These are phyloP conservation scores for Aspergillus sp. DNA, from an alignment of 2,329 filamentous ascomycete genomes.

Conservation along the genomic window DNA sequence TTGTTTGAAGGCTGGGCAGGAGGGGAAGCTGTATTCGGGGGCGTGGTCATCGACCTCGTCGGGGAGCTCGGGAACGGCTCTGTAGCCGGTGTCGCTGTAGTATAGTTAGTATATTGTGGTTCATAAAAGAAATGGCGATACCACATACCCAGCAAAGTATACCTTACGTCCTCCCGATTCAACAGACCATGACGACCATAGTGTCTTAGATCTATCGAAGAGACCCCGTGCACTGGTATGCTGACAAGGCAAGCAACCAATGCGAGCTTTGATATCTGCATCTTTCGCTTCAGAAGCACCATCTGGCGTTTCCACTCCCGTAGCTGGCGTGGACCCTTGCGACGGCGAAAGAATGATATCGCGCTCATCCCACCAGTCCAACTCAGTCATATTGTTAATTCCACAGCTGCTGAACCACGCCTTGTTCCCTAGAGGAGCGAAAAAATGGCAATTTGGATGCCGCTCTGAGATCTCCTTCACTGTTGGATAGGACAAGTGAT, in stretches of 20 bases:
- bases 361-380: conserved; percentile 91
- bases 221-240: conserved; percentile 65
- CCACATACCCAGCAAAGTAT: conserved; percentile 63
- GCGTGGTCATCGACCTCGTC: conserved; percentile 64
- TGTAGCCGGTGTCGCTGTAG: conserved; percentile 79
- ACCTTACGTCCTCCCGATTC: conserved; percentile 67
- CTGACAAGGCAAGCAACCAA: conserved; percentile 78
- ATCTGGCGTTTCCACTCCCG: conserved; percentile 21
- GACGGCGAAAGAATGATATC: conserved; percentile 58
- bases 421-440: conserved; percentile 76
- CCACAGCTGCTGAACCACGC: conserved; percentile 70
- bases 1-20: conserved; percentile 76
- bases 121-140: conserved; percentile 1
- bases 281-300: conserved; percentile 15
- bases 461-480: conserved; percentile 62
- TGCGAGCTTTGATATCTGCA: conserved; percentile 57
- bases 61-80: conserved; percentile 62
- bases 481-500: conserved; percentile 75
- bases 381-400: conserved; percentile 70
- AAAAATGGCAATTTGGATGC: conserved; percentile 77
- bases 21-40: conserved; percentile 59
- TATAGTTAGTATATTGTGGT: conserved; percentile 14
- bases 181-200: conserved; percentile 86
- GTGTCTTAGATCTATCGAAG: conserved; percentile 65
- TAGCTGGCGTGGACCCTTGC: conserved; percentile 13